Percentiles rank a stretch among this genome's conserved stretches.
phyloP scores from a whole-genome alignment of 352 stramenopile genomes.

The Globisporangium paddicum region DNA sequence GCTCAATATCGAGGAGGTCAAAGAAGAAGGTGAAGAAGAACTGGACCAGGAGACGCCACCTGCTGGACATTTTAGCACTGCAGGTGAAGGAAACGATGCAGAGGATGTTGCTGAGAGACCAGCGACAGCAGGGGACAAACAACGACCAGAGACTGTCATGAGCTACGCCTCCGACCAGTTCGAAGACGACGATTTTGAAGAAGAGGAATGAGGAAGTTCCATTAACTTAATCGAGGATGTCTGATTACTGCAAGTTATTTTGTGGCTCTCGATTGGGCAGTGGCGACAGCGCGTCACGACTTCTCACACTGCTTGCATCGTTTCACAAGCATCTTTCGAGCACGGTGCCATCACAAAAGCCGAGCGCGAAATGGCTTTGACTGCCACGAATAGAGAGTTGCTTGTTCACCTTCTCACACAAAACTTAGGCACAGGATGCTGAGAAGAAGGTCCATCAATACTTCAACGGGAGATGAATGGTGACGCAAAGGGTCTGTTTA shows the following conservation, averaged over 20 bases:
- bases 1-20: neutral
- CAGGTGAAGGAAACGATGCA: neutral
- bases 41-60: neutral
- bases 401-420: no score
- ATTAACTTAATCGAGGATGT: neutral
- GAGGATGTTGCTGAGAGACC: neutral
- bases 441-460: no score
- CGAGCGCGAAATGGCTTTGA: no score
- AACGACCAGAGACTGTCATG: constrained; percentile 45
- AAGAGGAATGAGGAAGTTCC: constrained; percentile 15
- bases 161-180: constrained; percentile 63
- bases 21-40: neutral
- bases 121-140: neutral
- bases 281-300: neutral
- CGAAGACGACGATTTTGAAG: constrained; percentile 44
- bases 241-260: neutral
- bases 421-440: no score
- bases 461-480: neutral
- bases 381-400: no score
- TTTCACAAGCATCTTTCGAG: no score
- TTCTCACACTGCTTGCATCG: neutral
- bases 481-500: neutral
- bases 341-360: no score
- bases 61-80: neutral
- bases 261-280: neutral